Evolutionary conservation across 306 rosid genomes (phyloP).

Genomic region (Pterocarpus santalinus): DNA sequence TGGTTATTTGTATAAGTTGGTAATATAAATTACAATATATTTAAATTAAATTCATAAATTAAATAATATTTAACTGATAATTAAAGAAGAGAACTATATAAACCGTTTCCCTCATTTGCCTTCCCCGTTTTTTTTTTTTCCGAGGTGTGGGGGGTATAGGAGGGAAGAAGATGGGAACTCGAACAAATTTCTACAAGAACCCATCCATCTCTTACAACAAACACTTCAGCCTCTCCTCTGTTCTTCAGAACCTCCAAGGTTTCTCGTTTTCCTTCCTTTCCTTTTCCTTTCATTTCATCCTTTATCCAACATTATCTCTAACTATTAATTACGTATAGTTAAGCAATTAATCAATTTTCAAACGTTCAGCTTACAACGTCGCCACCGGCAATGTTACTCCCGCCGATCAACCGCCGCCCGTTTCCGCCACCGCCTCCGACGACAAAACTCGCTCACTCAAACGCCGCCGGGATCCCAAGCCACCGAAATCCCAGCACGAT

Average conservation of each 20-base stretch:
- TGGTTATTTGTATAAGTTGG: no score
- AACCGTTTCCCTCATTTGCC: not conserved
- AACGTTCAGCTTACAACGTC: constrained; percentile 70
- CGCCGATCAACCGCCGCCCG: constrained; percentile 38
- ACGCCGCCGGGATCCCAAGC: constrained; percentile 56
- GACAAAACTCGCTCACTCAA: constrained; percentile 40
- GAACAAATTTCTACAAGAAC: constrained; percentile 79
- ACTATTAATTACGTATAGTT: not conserved
- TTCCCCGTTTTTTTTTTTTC: not conserved
- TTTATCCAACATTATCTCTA: not conserved
- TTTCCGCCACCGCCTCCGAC: constrained; percentile 27
- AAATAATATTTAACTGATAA: no score
- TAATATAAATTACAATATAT: no score
- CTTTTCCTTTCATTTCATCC: not conserved
- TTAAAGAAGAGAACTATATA: not conserved
- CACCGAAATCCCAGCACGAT: constrained; percentile 24
- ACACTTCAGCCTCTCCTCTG: constrained; percentile 73
- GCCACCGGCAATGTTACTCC: constrained; percentile 69
- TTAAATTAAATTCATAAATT: no score
- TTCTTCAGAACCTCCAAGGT: constrained; percentile 75
- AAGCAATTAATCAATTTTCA: constrained; percentile 10
- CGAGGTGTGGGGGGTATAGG: not conserved
- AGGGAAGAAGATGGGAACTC: constrained; percentile 59
- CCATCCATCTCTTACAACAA: constrained; percentile 82
- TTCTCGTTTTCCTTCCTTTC: not conserved